phyloP scores from a whole-genome alignment of 2,329 filamentous ascomycete genomes.

The Pseudocercospora pini-densiflorae region DNA sequence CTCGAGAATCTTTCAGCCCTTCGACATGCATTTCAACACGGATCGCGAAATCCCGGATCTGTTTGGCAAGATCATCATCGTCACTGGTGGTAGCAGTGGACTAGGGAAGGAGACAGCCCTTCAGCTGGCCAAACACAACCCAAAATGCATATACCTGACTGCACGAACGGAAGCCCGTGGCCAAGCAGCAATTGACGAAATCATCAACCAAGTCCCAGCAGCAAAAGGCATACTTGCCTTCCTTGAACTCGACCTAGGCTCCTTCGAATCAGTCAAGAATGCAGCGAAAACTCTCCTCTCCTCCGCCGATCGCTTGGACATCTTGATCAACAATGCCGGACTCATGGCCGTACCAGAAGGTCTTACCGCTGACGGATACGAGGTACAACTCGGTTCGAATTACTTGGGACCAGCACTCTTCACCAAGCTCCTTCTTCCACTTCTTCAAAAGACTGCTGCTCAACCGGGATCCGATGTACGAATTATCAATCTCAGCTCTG shows the following conservation, averaged over 20 bases:
- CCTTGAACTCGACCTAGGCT: conserved; percentile 33
- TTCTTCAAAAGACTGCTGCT: conserved; percentile 28
- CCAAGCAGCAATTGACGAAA: conserved; percentile 49
- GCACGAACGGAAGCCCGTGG: conserved; percentile 48
- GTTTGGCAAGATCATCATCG: conserved; percentile 12
- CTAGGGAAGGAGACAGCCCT: conserved; percentile 46
- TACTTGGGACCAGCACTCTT: conserved; percentile 40
- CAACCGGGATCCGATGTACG: conserved; percentile 28
- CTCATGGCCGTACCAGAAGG: conserved; percentile 29
- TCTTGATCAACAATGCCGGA: conserved; percentile 40
- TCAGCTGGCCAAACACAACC: conserved; percentile 52
- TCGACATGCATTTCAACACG: background rate
- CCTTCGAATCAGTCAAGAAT: conserved; percentile 45
- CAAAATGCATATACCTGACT: no score
- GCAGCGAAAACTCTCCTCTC: conserved; percentile 21
- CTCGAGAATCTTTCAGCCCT: no score
- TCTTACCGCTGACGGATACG: conserved; percentile 36
- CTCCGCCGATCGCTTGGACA: conserved; percentile 33
- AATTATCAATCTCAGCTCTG: conserved; percentile 35
- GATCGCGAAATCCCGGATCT: background rate
- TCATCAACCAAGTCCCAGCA: conserved; percentile 38
- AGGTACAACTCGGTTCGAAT: conserved; percentile 40
- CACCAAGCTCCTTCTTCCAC: conserved; percentile 33
- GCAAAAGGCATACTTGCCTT: conserved; percentile 43
- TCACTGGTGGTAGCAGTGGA: conserved; percentile 48